phyloP scores from a whole-genome alignment of 768 basidiomycete species.

The Dictyophora rubrovolvata region DNA sequence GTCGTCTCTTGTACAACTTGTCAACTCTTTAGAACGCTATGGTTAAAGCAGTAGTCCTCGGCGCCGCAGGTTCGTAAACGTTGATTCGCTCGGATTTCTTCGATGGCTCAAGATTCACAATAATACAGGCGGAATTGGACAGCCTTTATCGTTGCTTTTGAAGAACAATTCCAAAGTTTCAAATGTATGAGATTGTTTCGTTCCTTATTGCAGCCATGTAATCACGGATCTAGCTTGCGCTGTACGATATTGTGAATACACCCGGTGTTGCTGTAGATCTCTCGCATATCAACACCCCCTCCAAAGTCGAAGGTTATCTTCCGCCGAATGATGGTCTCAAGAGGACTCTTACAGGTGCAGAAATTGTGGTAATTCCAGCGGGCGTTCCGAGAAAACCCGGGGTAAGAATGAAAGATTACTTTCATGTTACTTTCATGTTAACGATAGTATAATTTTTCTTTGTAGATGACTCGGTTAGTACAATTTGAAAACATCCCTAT shows the following conservation, averaged over 20 bases:
- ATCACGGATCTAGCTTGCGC: slow-evolving; percentile 45
- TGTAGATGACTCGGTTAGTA: slow-evolving; percentile 42
- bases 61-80: slow-evolving; percentile 67
- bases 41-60: slow-evolving; percentile 89
- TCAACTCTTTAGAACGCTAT: slow-evolving; percentile 20
- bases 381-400: slow-evolving; percentile 95
- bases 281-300: slow-evolving; percentile 84
- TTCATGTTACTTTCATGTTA: not conserved
- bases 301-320: slow-evolving; percentile 75
- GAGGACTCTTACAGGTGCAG: slow-evolving; percentile 74
- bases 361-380: slow-evolving; percentile 91
- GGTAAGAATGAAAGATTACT: slow-evolving; percentile 34
- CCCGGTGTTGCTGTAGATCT: slow-evolving; percentile 94
- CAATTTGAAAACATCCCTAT: not conserved
- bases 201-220: slow-evolving; percentile 1
- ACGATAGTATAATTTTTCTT: slow-evolving; percentile 3
- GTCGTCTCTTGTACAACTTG: not conserved
- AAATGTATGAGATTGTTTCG: slow-evolving; percentile 35
- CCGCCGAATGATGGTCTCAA: slow-evolving; percentile 67
- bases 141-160: slow-evolving; percentile 86
- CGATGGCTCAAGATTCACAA: not conserved
- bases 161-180: slow-evolving; percentile 78
- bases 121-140: slow-evolving; percentile 81
- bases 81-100: not conserved
- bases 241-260: slow-evolving; percentile 97